These are phyloP conservation scores for Skeletonema grethae DNA, from an alignment of 108 stramenopile species.

Conservation along the genomic window DNA sequence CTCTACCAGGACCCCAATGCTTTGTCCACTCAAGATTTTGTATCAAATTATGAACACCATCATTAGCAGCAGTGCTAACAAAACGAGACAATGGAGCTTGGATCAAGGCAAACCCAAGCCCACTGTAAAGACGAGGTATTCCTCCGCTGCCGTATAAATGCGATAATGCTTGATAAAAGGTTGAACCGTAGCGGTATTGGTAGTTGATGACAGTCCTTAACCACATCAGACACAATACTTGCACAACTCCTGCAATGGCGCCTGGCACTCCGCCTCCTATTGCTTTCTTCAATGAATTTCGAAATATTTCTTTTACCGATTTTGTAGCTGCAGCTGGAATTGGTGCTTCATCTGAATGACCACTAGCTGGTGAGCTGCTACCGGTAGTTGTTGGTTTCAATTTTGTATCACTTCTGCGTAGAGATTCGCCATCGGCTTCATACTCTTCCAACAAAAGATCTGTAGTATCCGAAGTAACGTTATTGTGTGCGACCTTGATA, in stretches of 20 bases:
- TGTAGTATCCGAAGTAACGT: not conserved
- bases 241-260: conserved; percentile 84
- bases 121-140: conserved; percentile 90
- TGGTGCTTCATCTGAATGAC: not conserved
- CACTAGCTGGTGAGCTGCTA: not conserved
- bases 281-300: conserved; percentile 64
- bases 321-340: not conserved
- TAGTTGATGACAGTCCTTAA: conserved; percentile 94
- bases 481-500: not conserved
- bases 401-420: not conserved
- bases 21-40: conserved; percentile 43
- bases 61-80: conserved; percentile 92
- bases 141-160: conserved; percentile 87
- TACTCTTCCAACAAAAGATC: not conserved
- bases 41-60: conserved; percentile 76
- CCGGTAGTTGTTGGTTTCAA: not conserved
- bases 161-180: conserved; percentile 64
- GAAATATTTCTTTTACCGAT: conserved; percentile 14
- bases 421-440: not conserved
- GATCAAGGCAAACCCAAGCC: conserved; percentile 88
- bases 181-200: conserved; percentile 93
- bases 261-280: conserved; percentile 91
- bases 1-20: conserved; percentile 76
- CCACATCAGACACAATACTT: conserved; percentile 89
- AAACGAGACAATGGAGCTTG: conserved; percentile 92